These are phyloP conservation scores for Inonotus hispidus DNA, from an alignment of 1,284 basidiomycete species.

Conservation along the genomic window DNA sequence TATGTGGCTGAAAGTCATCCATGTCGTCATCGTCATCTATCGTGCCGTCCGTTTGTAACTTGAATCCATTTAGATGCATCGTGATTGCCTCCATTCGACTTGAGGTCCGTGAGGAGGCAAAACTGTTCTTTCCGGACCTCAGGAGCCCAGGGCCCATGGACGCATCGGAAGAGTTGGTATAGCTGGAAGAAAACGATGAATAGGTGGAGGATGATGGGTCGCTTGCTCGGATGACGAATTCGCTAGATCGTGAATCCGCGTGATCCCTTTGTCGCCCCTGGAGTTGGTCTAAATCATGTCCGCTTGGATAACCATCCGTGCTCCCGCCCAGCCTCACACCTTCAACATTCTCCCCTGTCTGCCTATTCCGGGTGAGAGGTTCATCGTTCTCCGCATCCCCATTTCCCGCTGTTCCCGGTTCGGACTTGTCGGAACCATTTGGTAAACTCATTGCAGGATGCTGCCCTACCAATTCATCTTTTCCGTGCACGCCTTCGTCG, in stretches of 20 bases:
- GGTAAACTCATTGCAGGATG: conserved; percentile 17
- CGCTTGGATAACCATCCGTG: not conserved
- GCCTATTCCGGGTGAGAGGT: not conserved
- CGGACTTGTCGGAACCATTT: not conserved
- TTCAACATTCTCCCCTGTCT: not conserved
- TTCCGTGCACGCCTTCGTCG: conserved; percentile 8
- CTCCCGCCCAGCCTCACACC: not conserved
- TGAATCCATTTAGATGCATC: conserved; percentile 14
- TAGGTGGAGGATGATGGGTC: no score
- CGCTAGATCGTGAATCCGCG: not conserved
- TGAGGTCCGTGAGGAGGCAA: not conserved
- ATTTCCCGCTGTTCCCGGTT: not conserved
- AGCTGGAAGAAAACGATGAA: not conserved
- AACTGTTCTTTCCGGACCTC: not conserved
- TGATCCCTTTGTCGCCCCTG: not conserved
- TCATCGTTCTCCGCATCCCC: not conserved
- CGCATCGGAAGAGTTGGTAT: not conserved
- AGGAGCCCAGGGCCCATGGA: not conserved
- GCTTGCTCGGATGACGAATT: no score
- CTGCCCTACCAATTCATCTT: conserved; percentile 14
- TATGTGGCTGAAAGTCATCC: conserved; percentile 44
- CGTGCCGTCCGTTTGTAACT: not conserved
- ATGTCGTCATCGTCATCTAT: conserved; percentile 9
- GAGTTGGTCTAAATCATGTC: not conserved
- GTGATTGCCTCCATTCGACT: conserved; percentile 15